A percentile compares a stretch with the other conserved stretches of the same genome.
phyloP scores from a whole-genome alignment of 1,139 yeast genomes.

The Tardiomyces blankii region DNA sequence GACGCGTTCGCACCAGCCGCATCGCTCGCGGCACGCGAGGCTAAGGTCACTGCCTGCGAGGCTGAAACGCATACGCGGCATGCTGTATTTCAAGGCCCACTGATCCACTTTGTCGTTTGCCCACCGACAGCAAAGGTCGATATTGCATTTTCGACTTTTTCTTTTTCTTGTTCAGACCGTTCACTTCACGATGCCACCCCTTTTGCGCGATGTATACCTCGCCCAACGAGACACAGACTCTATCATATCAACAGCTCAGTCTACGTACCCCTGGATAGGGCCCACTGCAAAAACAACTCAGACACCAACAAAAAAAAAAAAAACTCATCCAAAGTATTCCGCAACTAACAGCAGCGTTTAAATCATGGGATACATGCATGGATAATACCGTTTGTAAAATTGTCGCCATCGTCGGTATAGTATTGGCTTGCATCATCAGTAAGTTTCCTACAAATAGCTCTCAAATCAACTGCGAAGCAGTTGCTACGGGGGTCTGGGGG shows the following conservation, averaged over 20 bases:
- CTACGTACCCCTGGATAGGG: neutral
- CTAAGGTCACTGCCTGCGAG: too few relatives aligned
- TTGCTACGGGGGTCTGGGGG: too few relatives aligned
- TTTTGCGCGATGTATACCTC: neutral
- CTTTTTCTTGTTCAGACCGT: neutral
- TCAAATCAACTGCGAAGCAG: too few relatives aligned
- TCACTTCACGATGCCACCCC: neutral
- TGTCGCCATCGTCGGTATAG: conserved; percentile 66
- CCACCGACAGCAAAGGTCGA: too few relatives aligned
- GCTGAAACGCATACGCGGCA: too few relatives aligned
- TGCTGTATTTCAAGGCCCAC: too few relatives aligned
- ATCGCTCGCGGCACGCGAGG: too few relatives aligned
- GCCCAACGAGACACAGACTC: neutral
- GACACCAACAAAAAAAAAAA: neutral
- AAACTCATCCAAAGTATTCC: neutral
- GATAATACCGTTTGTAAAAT: conserved; percentile 63
- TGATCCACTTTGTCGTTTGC: too few relatives aligned
- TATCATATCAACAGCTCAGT: neutral
- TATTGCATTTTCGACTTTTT: too few relatives aligned
- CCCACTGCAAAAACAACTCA: neutral
- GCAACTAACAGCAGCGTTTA: conserved; percentile 34
- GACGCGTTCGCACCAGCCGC: too few relatives aligned
- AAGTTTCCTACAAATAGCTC: conserved; percentile 14
- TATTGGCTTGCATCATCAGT: conserved; percentile 33
- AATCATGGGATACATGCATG: conserved; percentile 72